Evolutionary conservation across 306 rosid genomes (phyloP), one percentile per base, ranked within the genome.

Genomic region (Rosa rugosa): DNA sequence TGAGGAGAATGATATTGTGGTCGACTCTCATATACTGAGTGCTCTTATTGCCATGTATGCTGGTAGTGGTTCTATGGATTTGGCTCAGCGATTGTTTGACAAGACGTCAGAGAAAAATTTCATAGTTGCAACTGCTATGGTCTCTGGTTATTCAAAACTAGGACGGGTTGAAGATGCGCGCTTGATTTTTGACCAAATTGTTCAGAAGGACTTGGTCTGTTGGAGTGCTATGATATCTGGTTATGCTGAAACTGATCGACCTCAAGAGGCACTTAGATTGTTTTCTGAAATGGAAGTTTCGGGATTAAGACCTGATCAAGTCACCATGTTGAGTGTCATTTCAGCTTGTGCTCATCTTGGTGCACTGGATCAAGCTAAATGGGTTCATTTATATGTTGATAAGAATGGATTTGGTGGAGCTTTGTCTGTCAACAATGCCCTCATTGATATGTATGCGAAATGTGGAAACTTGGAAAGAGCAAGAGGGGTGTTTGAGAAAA

Each of bases 141-240:
- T 93, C 77, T 84, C 90, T 5, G 96, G 90, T 72, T 90, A 88
- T 80, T 84, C 94, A 16, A 93, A 89, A 80, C 79, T 82, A 45
- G 89, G 94, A 79, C 84, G 57, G 77, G 77, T 87, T 41, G 77
- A 81, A 62, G 88, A 89, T 53, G 93, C 97, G 17, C 94, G 90
- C 62, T 40, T 54, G 81, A 80, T 91, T 73, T 93, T 93, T 80
- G 87, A 91, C 74, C 86, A 89, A 75, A 89, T 91, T 80, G 69
- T 56, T 78, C 87, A 84, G 79, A 93, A 84, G 84, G 93, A 93
- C 84, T 77, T 87, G 86, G 87, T 93, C 46, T 85, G 93, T 80
- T 93, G 98, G 98, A 93, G 89, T 71, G 90, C 98, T 0, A 89
- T 93, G 96, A 89, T 89, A 76, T 88, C 96, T 72, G 96, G 90